Conservation (phyloP, 2,329 filamentous ascomycete species). For the Clarireedia hainanense region DNA sequence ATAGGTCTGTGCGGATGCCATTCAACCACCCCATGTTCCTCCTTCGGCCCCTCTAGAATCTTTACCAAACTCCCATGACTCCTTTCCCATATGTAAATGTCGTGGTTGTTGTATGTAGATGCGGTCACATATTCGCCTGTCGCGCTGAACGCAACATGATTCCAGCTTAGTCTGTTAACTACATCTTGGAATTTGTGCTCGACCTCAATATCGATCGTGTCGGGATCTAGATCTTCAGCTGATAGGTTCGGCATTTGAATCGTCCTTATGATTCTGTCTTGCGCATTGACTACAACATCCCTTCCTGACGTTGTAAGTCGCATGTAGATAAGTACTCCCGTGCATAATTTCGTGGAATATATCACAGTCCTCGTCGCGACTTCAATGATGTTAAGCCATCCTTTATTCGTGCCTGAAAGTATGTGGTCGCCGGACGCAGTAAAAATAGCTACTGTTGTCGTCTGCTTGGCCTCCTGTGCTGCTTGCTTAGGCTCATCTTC, state of each 20-base stretch:
- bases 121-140: conserved; percentile 94
- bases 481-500: conserved; percentile 72
- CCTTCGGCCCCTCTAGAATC: conserved; percentile 92
- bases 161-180: conserved; percentile 92
- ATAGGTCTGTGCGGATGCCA: conserved; percentile 90
- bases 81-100: conserved; percentile 97
- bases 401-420: conserved; percentile 87
- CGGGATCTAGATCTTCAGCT: conserved; percentile 62
- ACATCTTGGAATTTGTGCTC: conserved; percentile 99
- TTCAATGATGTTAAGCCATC: conserved; percentile 93
- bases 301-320: conserved; percentile 78
- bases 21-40: conserved; percentile 93
- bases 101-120: conserved; percentile 96
- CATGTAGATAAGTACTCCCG: conserved; percentile 80
- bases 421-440: conserved; percentile 81
- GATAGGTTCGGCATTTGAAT: conserved; percentile 77
- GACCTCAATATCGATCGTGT: conserved; percentile 80
- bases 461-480: conserved; percentile 88
- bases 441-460: conserved; percentile 88
- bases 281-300: conserved; percentile 84
- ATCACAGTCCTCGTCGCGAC: conserved; percentile 72
- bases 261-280: conserved; percentile 90
- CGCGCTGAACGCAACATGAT: conserved; percentile 90
- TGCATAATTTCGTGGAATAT: conserved; percentile 82
- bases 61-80: conserved; percentile 89